A percentile compares a stretch with the other conserved stretches of the same genome.
Conservation (phyloP, 768 basidiomycete genomes). For the Mycena galopus region DNA sequence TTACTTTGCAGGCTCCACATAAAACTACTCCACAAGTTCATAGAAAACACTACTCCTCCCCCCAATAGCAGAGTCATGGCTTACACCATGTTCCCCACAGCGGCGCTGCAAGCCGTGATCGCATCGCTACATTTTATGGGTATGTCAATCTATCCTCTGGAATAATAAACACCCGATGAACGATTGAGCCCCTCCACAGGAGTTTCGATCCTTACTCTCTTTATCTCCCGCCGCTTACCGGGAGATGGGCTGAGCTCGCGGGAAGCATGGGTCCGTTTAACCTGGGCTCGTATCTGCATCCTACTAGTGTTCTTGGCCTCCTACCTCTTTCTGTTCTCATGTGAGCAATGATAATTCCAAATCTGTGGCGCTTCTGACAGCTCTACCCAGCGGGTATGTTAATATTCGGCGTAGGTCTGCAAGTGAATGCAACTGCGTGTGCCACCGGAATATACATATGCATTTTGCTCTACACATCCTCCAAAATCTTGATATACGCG, state of each 20-base stretch:
- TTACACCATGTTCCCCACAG: not conserved
- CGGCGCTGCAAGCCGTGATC: conserved; percentile 3
- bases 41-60: not conserved
- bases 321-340: conserved; percentile 57
- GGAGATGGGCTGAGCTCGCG: not conserved
- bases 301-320: conserved; percentile 58
- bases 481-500: conserved; percentile 62
- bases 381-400: conserved; percentile 53
- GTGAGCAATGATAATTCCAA: conserved; percentile 43
- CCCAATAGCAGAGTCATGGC: not conserved
- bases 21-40: not conserved
- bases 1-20: not conserved
- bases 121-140: conserved; percentile 9
- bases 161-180: no score
- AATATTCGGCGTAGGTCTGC: conserved; percentile 60
- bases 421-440: conserved; percentile 51
- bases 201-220: conserved; percentile 25
- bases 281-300: conserved; percentile 56
- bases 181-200: conserved; percentile 5
- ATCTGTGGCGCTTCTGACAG: conserved; percentile 9
- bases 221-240: conserved; percentile 13
- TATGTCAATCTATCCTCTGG: not conserved
- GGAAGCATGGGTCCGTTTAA: conserved; percentile 37
- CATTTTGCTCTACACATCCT: conserved; percentile 55
- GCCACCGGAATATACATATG: conserved; percentile 58